Percentiles rank a stretch among this genome's conserved stretches.
Evolutionary conservation across 148 eudicot species (phyloP).

Genomic region (Dianthus caryophyllus): DNA sequence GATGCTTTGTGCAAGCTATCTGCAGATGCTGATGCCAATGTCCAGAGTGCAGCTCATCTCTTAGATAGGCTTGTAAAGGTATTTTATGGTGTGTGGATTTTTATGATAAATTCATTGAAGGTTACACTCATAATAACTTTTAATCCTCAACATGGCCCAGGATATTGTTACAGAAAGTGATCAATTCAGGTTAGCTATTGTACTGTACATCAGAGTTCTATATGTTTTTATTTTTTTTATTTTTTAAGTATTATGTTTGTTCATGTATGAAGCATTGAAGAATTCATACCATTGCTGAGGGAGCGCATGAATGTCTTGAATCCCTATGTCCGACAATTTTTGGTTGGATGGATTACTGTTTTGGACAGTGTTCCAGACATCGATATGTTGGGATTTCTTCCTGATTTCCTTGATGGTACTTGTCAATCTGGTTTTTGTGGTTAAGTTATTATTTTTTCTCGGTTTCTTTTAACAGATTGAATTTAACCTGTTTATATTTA

Average conservation of each 20-base stretch:
- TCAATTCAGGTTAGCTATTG: slow-evolving; percentile 69
- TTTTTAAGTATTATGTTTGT: background rate
- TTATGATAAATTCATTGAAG: background rate
- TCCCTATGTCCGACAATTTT: slow-evolving; percentile 95
- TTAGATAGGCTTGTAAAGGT: slow-evolving; percentile 98
- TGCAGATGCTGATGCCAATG: slow-evolving; percentile 92
- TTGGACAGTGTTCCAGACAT: slow-evolving; percentile 97
- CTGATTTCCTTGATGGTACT: slow-evolving; percentile 98
- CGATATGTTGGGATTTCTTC: slow-evolving; percentile 99
- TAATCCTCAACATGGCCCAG: slow-evolving; percentile 39
- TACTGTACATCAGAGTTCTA: background rate
- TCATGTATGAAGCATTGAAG: slow-evolving; percentile 81
- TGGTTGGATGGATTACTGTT: slow-evolving; percentile 99
- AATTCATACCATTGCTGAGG: slow-evolving; percentile 94
- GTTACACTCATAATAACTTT: slow-evolving; percentile 10
- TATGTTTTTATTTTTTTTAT: background rate
- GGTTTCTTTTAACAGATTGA: background rate
- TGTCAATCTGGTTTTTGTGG: too few species aligned
- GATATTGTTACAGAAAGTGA: slow-evolving; percentile 97
- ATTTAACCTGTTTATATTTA: slow-evolving; percentile 27
- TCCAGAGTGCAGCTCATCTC: slow-evolving; percentile 99
- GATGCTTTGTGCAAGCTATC: slow-evolving; percentile 97
- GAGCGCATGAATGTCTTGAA: slow-evolving; percentile 96
- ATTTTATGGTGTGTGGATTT: background rate
- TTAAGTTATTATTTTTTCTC: too few species aligned